Base-by-base conservation (phyloP, 1,139 yeast genomes). In the Lodderomyces margitis region DNA sequence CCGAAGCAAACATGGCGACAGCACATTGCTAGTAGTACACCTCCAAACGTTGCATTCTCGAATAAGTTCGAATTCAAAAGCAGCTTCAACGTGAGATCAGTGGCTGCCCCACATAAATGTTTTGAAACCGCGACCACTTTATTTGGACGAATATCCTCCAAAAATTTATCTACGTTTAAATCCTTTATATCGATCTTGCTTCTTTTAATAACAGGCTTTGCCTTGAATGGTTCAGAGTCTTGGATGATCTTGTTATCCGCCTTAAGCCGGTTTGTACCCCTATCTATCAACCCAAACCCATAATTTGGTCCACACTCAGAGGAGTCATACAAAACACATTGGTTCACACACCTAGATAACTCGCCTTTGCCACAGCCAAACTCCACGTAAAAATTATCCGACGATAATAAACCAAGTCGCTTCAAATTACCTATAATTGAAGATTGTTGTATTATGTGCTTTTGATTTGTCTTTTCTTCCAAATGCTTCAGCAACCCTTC, bases 351-450 rank as follows among this genome's bases (percentile, higher is more conserved):
- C 46, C 95, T 64, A 0, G 91, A 78, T 20, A 89, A 70, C 57
- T 89, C 97, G 1, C 86, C 96, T 46, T 91, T 77, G 0, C 97
- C 97, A 58, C 95, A 86, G 0, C 97, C 97, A 66, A 87, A 88
- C 59, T 89, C 97, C 20, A 86, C 59, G 53, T 81, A 78, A 39
- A 74, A 65, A 32, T 57, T 54, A 4, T 64, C 53, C 2, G 58
- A 37, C 1, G 64, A 62, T 23, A 83, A 61, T 21, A 82, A 54
- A 0, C 60, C 62, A n/a, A 60, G 51, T 3, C 63, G 57, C 24
- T 75, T 68, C 56, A 89, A 61, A 47, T 86, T 86, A 4, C 88
- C 91, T 16, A 87, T 83, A 44, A 89, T 61, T 3, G 95, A 85
- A 0, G 91, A 75, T 57, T 89, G 97, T 57, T 89, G 97, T 2